Percentiles rank a stretch among this genome's conserved stretches.
phyloP scores from a whole-genome alignment of 352 stramenopile genomes.

The Pythium apleroticum region DNA sequence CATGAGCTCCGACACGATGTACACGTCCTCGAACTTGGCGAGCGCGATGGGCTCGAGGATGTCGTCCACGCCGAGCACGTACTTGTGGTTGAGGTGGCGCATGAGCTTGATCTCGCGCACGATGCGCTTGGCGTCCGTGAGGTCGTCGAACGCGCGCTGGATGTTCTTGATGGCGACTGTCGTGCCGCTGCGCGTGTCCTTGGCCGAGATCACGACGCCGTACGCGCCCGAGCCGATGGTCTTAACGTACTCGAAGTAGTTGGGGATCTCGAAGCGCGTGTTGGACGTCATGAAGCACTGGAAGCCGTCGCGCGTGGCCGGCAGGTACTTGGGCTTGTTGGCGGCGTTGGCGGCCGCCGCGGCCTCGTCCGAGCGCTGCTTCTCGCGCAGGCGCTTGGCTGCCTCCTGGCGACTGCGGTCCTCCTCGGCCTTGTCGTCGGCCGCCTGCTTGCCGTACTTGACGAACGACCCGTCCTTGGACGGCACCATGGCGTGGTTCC shows the following conservation, averaged over 20 bases:
- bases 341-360: constrained; percentile 57
- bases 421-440: constrained; percentile 69
- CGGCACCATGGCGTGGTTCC: constrained; percentile 87
- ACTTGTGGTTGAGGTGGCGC: constrained; percentile 91
- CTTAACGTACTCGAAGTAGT: constrained; percentile 79
- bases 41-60: constrained; percentile 69
- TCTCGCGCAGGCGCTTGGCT: constrained; percentile 74
- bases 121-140: constrained; percentile 99
- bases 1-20: constrained; percentile 92
- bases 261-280: constrained; percentile 80
- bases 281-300: constrained; percentile 88
- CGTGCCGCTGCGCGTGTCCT: constrained; percentile 39
- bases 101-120: constrained; percentile 96
- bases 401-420: constrained; percentile 67
- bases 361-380: constrained; percentile 68
- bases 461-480: constrained; percentile 77
- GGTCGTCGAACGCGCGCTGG: constrained; percentile 93
- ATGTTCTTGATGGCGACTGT: constrained; percentile 94
- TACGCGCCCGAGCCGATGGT: constrained; percentile 91
- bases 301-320: constrained; percentile 54
- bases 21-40: constrained; percentile 84
- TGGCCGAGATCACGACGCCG: constrained; percentile 87
- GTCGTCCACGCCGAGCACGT: constrained; percentile 80
- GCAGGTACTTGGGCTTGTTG: constrained; percentile 85
- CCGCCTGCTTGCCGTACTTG: constrained; percentile 76